Evolutionary conservation across 257 asterid species (phyloP), one percentile per base, ranked within the genome.

Genomic region (Penstemon newberryi): DNA sequence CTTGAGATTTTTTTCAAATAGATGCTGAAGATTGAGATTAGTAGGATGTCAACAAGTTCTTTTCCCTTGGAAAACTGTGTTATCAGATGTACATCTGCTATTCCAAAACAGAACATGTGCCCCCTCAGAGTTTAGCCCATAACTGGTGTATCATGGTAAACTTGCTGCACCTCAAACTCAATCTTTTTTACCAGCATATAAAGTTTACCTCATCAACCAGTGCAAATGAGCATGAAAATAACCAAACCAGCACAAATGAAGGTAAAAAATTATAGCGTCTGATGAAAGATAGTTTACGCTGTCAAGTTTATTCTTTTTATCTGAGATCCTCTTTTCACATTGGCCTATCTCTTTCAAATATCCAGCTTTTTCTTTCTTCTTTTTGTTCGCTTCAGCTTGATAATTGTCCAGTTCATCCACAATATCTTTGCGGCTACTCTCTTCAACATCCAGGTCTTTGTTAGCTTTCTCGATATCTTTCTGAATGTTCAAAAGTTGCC

Each of bases 401-500:
- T 87, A 91, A 72, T 56, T 75, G 52, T 84, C 91, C 77, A 94
- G 83, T 77, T 91, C 95, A 81, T 72, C 84, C 77, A 94, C 84
- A 80, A 91, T 89, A 77, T 86, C 89, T 79, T 86, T 87, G 73
- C 82, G 88, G 77, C 83, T 81, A 72, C 61, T 67, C 66, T 87
- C 85, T 72, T 94, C 99, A 67, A 64, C 96, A 69, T 85, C 91
- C 75, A 87, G 83, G 72, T 94, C 99, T 78, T 83, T 90, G 53
- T 89, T 81, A 64, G 92, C 90, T 78, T 89, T 84, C 69, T 81
- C 85, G 61, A 82, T 69, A 79, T 94, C 97, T 33, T 80, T 91
- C 69, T 94, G 86, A 67, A 94, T 86, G 80, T 83, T 91, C 46
- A 80, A 82, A 41, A 91, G 85, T 83, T 94, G 95, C 99, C 99